phyloP scores from a whole-genome alignment of 1,139 yeast species.

The Saccharomyces pastorianus region DNA sequence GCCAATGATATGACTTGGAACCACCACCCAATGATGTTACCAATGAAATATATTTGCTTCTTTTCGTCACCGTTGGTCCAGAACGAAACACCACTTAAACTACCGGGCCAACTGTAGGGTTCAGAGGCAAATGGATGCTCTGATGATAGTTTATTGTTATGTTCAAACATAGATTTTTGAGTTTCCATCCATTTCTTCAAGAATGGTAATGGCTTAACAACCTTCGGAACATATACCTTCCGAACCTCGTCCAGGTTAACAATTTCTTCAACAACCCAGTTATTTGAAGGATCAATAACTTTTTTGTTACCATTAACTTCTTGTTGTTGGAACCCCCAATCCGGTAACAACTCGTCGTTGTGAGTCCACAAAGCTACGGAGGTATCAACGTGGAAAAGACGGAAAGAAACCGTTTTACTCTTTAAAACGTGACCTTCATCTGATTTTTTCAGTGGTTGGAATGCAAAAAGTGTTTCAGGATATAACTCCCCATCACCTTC shows the following conservation, averaged over 20 bases:
- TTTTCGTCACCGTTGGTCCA: slow-evolving; percentile 70
- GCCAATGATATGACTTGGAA: slow-evolving; percentile 63
- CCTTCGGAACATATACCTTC: slow-evolving; percentile 46
- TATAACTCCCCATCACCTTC: slow-evolving; percentile 47
- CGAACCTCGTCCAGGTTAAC: slow-evolving; percentile 59
- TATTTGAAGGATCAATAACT: slow-evolving; percentile 53
- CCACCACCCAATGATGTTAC: slow-evolving; percentile 93
- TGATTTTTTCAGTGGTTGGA: slow-evolving; percentile 54
- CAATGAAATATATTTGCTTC: slow-evolving; percentile 80
- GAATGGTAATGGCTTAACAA: slow-evolving; percentile 56
- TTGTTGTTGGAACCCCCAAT: slow-evolving; percentile 87
- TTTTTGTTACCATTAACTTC: slow-evolving; percentile 95
- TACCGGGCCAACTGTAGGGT: slow-evolving; percentile 92
- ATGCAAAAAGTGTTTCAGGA: slow-evolving; percentile 72
- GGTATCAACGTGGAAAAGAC: slow-evolving; percentile 74
- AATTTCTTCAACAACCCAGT: slow-evolving; percentile 75
- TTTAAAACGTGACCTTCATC: slow-evolving; percentile 45
- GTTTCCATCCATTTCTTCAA: slow-evolving; percentile 82
- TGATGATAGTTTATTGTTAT: slow-evolving; percentile 76
- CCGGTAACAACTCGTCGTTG: slow-evolving; percentile 72
- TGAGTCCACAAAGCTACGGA: slow-evolving; percentile 95
- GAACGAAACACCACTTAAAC: slow-evolving; percentile 90
- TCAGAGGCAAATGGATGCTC: slow-evolving; percentile 95
- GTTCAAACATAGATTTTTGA: slow-evolving; percentile 83
- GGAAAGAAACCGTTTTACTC: slow-evolving; percentile 64